Evolutionary conservation across 192 early-diverging fungal species (phyloP).

Genomic region (Obelidium mucronatum): DNA sequence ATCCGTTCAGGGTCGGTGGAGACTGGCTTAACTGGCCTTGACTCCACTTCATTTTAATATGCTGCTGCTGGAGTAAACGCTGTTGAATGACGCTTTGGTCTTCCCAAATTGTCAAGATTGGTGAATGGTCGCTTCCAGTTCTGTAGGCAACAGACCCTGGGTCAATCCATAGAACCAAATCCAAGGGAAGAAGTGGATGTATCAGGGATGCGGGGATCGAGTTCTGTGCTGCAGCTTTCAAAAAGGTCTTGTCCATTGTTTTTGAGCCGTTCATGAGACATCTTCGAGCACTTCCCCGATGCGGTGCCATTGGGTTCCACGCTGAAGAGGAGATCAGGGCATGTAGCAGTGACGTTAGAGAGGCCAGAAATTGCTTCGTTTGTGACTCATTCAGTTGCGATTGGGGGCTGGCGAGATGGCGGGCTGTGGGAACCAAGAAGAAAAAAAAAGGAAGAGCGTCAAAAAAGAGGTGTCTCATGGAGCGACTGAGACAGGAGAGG

Average conservation of each 20-base stretch:
- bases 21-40: background rate
- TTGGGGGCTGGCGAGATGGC: slow-evolving; percentile 11
- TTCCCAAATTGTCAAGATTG: slow-evolving; percentile 30
- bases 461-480: background rate
- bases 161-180: slow-evolving; percentile 29
- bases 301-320: slow-evolving; percentile 14
- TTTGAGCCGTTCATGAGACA: slow-evolving; percentile 16
- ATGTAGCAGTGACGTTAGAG: background rate
- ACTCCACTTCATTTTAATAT: slow-evolving; percentile 14
- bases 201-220: slow-evolving; percentile 22
- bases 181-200: background rate
- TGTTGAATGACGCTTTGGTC: slow-evolving; percentile 10
- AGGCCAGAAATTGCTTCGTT: background rate
- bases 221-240: background rate
- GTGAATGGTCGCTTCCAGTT: slow-evolving; percentile 25
- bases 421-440: background rate
- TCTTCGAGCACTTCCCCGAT: slow-evolving; percentile 10
- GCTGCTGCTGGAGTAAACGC: slow-evolving; percentile 23
- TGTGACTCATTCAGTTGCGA: slow-evolving; percentile 14
- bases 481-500: background rate
- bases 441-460: background rate
- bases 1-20: background rate
- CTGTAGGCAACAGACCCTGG: slow-evolving; percentile 25
- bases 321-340: background rate
- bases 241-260: slow-evolving; percentile 24